Base-by-base conservation (phyloP, 305 asterid genomes). In the Solanum hybrid region DNA sequence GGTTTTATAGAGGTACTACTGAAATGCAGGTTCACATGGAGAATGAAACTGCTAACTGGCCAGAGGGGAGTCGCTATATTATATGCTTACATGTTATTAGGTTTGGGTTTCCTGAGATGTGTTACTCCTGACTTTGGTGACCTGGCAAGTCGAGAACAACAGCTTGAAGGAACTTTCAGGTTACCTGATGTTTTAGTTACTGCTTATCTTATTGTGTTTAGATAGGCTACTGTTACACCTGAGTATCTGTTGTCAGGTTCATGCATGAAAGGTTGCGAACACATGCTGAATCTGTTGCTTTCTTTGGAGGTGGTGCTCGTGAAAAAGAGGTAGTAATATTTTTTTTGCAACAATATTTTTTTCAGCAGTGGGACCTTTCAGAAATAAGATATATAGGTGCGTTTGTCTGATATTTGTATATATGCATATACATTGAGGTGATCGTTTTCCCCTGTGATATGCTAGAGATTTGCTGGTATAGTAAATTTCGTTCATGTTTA, bases 211-310 rank as follows among this genome's bases (percentile, higher is more conserved):
- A 87, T 51, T 89, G 73, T 80, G 86, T 80, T 86, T 92, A 69
- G 89, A 81, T 88, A 87, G 86, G 73, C 69, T 88, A 22, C n/a
- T 89, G 76, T 86, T 75, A 92, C 89, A 74, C 78, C 36, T 37
- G 71, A 67, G 39, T 88, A 86, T 91, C 84, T 61, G 20, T 92
- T 88, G 34, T 90, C 91, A 97, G 99, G 98, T 97, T 93, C 94
- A 97, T 97, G 99, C 99, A 97, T 92, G 99, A 97, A 93, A 95
- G 99, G 89, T 94, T 97, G 92, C 96, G 99, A 35, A 96, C 99
- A 75, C 99, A 97, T 95, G 99, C 99, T 90, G 99, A 97, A 90
- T 97, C 99, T 40, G 96, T 97, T 94, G 99, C 99, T 85, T 97
- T 97, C 94, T 97, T 97, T 91, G 99, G 99, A 88, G 99, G 99